Base-by-base conservation (phyloP, 2,329 filamentous ascomycete species). In the Aspergillus fijiensis region DNA sequence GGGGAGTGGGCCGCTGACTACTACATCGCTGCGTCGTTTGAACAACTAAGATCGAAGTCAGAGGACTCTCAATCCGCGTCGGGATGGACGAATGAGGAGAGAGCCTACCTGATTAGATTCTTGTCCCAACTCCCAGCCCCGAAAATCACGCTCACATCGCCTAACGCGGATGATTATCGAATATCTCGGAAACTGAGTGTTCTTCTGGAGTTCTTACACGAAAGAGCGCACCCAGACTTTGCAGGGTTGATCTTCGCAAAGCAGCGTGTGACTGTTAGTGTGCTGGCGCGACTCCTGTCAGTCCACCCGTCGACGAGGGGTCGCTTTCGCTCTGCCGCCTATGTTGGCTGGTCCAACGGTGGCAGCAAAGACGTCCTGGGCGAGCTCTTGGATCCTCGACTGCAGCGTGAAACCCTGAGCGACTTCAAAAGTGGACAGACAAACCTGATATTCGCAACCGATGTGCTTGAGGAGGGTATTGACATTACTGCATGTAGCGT, bases 1-100 rank as follows among this genome's bases (percentile, higher is more conserved):
- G 90, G 90, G 0, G 65, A 79, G 1, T 93, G 89, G 88, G 88
- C 88, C 1, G 83, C 84, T 0, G 87, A 92, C 52, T 83, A 82
- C 53, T 92, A 87, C 69, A 83, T 92, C 25, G 74, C 74, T 55
- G 77, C 77, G 42, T 81, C 82, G 3, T 76, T 86, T 10, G 72
- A 69, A 51, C 74, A 74, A 51, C 68, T 79, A 11, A 65, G 50
- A 10, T 55, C 54, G 14, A 64, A 61, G 2, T 55, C 65, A 12
- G 50, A 66, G 6, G 62, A 70, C 19, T 57, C 49, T 75, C 78
- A 55, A 55, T 58, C 70, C 55, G 69, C 79, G n/a, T 72, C 79
- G 23, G 71, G 73, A 0, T 82, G 81, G 77, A 75, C 78, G 2
- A 77, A 79, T 0, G 86, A 89, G 58, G 84, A 83, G 57, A 71